These are phyloP conservation scores for Chlorella sp. DNA, from an alignment of 139 green algal species.

Conservation along the genomic window DNA sequence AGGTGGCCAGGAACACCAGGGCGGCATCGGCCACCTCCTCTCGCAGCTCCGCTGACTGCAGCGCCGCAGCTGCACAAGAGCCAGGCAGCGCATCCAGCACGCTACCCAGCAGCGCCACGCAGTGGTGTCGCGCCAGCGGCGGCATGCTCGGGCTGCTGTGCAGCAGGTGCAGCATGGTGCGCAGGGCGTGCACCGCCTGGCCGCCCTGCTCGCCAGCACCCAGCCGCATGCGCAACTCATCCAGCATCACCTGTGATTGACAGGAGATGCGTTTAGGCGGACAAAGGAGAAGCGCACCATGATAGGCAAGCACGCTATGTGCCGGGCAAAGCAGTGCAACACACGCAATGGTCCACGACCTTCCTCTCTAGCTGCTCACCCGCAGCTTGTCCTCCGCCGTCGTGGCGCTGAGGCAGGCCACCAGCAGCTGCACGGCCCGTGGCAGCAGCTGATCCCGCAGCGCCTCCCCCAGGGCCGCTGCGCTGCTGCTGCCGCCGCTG, in stretches of 20 bases:
- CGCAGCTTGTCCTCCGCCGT: background rate
- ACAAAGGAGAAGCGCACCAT: no score
- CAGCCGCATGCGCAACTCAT: slow-evolving; percentile 25
- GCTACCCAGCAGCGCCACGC: slow-evolving; percentile 14
- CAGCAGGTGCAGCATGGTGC: slow-evolving; percentile 23
- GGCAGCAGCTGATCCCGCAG: slow-evolving; percentile 1
- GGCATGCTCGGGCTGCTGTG: background rate
- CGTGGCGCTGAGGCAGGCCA: slow-evolving; percentile 3
- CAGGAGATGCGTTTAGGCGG: no score
- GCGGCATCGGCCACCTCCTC: background rate
- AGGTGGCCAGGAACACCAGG: slow-evolving; percentile 14
- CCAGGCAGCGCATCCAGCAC: slow-evolving; percentile 15
- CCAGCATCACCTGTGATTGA: slow-evolving; percentile 30
- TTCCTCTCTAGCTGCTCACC: background rate
- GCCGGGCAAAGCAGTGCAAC: no score
- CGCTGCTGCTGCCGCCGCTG: background rate
- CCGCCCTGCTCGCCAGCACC: background rate
- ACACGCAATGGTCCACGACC: no score
- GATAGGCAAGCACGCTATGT: no score
- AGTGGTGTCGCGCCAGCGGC: slow-evolving; percentile 7
- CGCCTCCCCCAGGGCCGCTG: background rate
- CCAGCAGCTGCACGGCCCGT: background rate
- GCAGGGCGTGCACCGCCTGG: slow-evolving; percentile 4
- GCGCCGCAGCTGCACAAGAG: background rate
- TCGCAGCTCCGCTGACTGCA: slow-evolving; percentile 1